Conservation (phyloP, 208 protist genomes). For the Angomonas deanei region DNA sequence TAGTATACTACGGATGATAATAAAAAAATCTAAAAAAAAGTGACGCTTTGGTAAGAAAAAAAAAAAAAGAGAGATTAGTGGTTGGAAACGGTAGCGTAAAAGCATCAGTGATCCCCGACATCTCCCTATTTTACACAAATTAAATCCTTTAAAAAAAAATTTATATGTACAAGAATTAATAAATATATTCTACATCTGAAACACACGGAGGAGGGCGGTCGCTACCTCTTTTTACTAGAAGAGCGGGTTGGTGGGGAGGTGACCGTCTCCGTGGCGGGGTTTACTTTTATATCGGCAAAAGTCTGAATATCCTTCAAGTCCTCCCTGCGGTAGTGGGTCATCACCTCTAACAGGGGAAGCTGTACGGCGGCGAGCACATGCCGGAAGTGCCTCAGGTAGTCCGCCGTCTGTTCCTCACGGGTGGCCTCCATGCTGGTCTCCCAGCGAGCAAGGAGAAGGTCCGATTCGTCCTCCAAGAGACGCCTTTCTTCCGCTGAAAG, state of each 20-base stretch:
- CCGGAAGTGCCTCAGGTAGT: slow-evolving; percentile 13
- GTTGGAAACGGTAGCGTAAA: too few species aligned
- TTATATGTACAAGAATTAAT: too few species aligned
- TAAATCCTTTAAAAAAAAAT: too few species aligned
- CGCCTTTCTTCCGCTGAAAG: slow-evolving; percentile 3
- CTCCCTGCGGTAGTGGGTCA: slow-evolving; percentile 26
- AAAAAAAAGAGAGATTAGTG: too few species aligned
- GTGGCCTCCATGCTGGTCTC: slow-evolving; percentile 15
- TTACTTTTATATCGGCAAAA: slow-evolving; percentile 42
- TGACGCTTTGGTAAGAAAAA: too few species aligned
- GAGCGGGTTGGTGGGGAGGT: slow-evolving; percentile 23
- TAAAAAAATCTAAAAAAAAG: too few species aligned
- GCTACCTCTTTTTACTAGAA: slow-evolving; percentile 7
- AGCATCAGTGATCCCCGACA: too few species aligned
- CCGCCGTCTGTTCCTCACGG: neutral
- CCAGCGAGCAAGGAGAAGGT: slow-evolving; percentile 14
- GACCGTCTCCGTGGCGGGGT: slow-evolving; percentile 41
- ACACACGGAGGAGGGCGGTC: neutral
- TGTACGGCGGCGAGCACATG: slow-evolving; percentile 43
- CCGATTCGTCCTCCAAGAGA: slow-evolving; percentile 20
- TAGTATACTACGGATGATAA: too few species aligned
- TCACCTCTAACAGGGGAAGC: slow-evolving; percentile 50
- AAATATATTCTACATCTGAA: too few species aligned
- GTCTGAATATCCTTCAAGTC: slow-evolving; percentile 49
- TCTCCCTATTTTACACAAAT: too few species aligned